Evolutionary conservation across 352 stramenopile genomes (phyloP).

Genomic region (Pythium insidiosum): DNA sequence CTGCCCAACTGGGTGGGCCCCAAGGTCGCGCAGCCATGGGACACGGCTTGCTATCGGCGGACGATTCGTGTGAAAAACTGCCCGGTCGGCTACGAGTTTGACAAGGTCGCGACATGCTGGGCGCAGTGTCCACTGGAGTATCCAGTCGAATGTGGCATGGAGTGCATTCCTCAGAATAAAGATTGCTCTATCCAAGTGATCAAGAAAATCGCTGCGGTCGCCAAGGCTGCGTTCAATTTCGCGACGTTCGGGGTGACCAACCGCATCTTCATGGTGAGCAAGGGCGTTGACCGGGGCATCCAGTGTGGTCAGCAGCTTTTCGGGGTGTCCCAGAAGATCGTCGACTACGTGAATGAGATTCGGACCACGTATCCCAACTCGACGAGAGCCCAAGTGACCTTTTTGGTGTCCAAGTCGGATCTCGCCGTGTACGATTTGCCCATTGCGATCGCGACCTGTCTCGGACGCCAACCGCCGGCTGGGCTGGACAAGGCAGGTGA

Average conservation of each 20-base stretch:
- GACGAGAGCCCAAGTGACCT: conserved; percentile 25
- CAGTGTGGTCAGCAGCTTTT: conserved; percentile 46
- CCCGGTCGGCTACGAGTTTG: conserved; percentile 31
- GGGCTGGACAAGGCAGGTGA: conserved; percentile 10
- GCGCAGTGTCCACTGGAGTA: conserved; percentile 64
- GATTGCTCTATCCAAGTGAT: conserved; percentile 46
- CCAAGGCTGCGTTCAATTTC: conserved; percentile 38
- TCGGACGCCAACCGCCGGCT: conserved; percentile 20
- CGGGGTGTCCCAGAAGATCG: conserved; percentile 30
- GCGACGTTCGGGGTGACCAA: conserved; percentile 48
- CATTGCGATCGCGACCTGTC: conserved; percentile 27
- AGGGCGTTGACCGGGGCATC: conserved; percentile 31
- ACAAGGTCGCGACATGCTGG: conserved; percentile 51
- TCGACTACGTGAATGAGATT: conserved; percentile 10
- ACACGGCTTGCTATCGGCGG: conserved; percentile 46
- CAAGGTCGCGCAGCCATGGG: conserved; percentile 13
- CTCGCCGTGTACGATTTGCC: conserved; percentile 39
- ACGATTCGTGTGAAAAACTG: conserved; percentile 23
- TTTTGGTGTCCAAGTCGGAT: conserved; percentile 34
- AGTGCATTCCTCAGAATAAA: conserved; percentile 64
- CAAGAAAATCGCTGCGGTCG: conserved; percentile 35
- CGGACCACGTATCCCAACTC: conserved; percentile 6
- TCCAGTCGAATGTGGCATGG: conserved; percentile 55
- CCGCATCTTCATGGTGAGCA: conserved; percentile 26
- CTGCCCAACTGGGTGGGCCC: conserved; percentile 28